Base-by-base conservation (phyloP, 805 yeast species). In the Suhomyces kilbournensis region DNA sequence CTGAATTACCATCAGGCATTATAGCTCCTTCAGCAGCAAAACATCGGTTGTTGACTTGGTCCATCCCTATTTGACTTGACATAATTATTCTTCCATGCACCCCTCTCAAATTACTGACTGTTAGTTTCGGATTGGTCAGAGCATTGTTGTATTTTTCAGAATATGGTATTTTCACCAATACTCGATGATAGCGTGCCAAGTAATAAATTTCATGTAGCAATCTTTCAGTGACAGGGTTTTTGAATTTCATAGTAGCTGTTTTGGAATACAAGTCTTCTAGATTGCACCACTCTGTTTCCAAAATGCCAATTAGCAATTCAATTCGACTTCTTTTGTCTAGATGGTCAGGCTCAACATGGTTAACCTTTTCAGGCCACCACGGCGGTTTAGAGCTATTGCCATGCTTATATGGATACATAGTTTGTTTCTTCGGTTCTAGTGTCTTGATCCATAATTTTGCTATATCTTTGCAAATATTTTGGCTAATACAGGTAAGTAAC, bases 261-360 rank as follows among this genome's bases (percentile, higher is more conserved):
- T 56, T 51, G 8, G 40, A 32, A 51, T 50, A 56, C 45, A 62
- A 48, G 7, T 51, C 47, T 20, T 48, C 49, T 26, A 64, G 44
- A 7, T 51, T 43, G 45, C 60, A 51, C 2, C 45, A 48, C 1
- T 59, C 60, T 50, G 63, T 59, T 20, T 67, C 48, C 5, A 75
- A 47, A 10, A 83, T 71, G 10, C 68, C 56, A 30, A 78, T 67
- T 61, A 88, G 65, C 22, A 87, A 66, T 4, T 60, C 61, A 17
- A 85, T 60, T 50, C 94, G 69, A 58, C 83, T 86, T 1, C 67
- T 69, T 61, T 84, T 86, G 53, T 72, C 76, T 52, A 88, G 68
- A 67, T 88, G 93, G 62, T 86, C 93, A 0, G 93, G 93, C 60
- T 87, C 92, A 44, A 72, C 74, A 66, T 87, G 93, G 35, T 80